Evolutionary conservation across 352 stramenopile genomes (phyloP).

Genomic region (Pythium brassicae): DNA sequence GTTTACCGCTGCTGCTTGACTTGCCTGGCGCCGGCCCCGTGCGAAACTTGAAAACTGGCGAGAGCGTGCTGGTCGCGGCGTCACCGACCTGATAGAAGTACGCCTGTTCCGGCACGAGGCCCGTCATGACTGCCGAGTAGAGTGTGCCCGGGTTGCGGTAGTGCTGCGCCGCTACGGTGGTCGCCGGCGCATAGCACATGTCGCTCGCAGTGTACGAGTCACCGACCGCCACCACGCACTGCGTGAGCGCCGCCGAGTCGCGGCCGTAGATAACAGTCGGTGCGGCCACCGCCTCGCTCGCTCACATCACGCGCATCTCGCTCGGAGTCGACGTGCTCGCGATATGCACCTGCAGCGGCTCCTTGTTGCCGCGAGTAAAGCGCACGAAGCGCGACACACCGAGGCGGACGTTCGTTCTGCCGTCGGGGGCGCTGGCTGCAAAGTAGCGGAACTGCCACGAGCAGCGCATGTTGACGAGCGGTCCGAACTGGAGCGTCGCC

Average conservation of each 20-base stretch:
- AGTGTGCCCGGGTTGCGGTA: constrained; percentile 22
- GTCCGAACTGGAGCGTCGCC: constrained; percentile 13
- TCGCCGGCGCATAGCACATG: constrained; percentile 26
- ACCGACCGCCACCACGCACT: background rate
- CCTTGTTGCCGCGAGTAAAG: constrained; percentile 11
- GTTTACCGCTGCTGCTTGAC: background rate
- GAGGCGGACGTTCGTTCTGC: constrained; percentile 18
- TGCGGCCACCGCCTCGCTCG: constrained; percentile 30
- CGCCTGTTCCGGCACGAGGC: constrained; percentile 5
- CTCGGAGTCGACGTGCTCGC: constrained; percentile 2
- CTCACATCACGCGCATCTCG: constrained; percentile 56
- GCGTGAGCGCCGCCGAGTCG: background rate
- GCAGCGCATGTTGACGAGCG: constrained; percentile 26
- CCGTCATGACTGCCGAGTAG: constrained; percentile 16
- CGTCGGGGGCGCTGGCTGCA: constrained; percentile 15
- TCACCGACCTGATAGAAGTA: constrained; percentile 15
- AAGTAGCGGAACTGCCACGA: constrained; percentile 23
- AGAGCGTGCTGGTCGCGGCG: constrained; percentile 1
- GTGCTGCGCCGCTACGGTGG: constrained; percentile 7
- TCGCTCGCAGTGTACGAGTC: constrained; percentile 14
- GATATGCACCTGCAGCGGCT: constrained; percentile 24
- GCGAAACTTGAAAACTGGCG: constrained; percentile 8
- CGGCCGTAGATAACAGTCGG: constrained; percentile 36
- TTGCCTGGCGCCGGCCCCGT: constrained; percentile 8
- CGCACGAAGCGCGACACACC: constrained; percentile 18